Conservation (phyloP, 2,329 filamentous ascomycete genomes). For the Chaetomiaceae sp. region DNA sequence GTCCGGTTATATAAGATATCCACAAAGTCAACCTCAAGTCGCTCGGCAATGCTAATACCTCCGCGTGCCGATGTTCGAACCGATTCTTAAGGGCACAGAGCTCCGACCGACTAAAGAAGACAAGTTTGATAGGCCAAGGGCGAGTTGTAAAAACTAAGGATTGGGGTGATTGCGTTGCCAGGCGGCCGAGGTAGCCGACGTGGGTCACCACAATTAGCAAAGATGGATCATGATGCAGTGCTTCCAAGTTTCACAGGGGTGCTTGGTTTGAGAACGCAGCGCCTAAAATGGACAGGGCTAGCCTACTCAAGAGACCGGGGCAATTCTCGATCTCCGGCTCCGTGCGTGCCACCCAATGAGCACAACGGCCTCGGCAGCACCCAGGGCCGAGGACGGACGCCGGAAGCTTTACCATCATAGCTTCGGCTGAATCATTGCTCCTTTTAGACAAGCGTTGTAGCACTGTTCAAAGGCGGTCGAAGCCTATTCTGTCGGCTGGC, state of each 20-base stretch:
- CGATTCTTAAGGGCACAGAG: too few relatives aligned
- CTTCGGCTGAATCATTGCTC: conserved; percentile 12
- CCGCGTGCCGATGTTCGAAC: not conserved
- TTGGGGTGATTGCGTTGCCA: not conserved
- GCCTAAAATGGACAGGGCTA: not conserved
- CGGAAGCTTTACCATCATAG: not conserved
- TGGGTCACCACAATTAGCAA: too few relatives aligned
- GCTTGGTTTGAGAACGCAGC: too few relatives aligned
- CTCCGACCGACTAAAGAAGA: too few relatives aligned
- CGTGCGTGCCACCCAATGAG: conserved; percentile 6
- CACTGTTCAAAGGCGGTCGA: too few relatives aligned
- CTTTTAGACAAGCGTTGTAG: not conserved
- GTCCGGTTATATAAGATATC: not conserved
- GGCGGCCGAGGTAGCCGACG: not conserved
- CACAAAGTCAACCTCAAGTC: not conserved
- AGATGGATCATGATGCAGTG: not conserved
- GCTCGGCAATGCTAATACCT: not conserved
- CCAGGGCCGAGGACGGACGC: not conserved
- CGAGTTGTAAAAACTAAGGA: too few relatives aligned
- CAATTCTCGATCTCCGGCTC: conserved; percentile 7
- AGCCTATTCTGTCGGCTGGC: too few relatives aligned
- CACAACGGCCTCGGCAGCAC: not conserved
- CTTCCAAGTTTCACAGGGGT: too few relatives aligned
- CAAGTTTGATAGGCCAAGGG: too few relatives aligned
- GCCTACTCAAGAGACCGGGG: too few relatives aligned